Evolutionary conservation across 2,329 filamentous ascomycete genomes (phyloP), one percentile per base, ranked within the genome.

Genomic region (Emergomyces africanus): DNA sequence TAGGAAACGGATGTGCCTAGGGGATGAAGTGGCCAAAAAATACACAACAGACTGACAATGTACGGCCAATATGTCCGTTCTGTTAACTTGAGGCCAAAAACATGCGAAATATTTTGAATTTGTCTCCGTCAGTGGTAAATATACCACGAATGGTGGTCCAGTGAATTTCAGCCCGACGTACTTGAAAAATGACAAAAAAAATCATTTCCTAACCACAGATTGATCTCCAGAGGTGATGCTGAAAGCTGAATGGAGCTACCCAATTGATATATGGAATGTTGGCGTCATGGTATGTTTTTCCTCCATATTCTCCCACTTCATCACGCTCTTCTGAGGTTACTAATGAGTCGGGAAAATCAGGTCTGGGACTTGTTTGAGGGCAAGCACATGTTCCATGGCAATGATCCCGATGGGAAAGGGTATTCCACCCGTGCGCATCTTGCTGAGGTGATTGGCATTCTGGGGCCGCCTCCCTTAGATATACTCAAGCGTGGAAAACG

Each of bases 241-340:
- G 4, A 67, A 72, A 63, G 67, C 68, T 0, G 67, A 72, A 0
- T 81, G 78, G 78, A 69, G 66, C 1, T 78, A 76, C 57, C 63
- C 70, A 12, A 66, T 80, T 30, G 78, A 81, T 65, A 77, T 81
- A 57, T 82, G 78, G 79, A 79, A 77, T 59, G 68, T 74, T 3
- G 78, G 77, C 0, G 72, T 71, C 54, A 74, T 81, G 77, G 78
- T 30, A 67, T 68, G 72, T 51, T 59, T 20, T 58, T 46, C 0
- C 48, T 60, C 1, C 46, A 1, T 41, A n/a, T 48, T 18, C 46
- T 50, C 44, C 20, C 35, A 39, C 54, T 56, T 14, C 20, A 57
- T 57, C 4, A 1, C 5, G 10, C 39, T 59, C 37, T 46, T 39
- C 61, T 35, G 35, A 39, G 33, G 33, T 41, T 57, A 18, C n/a